Conservation (phyloP, 495 filamentous ascomycete genomes). For the Xylaria bambusicola region DNA sequence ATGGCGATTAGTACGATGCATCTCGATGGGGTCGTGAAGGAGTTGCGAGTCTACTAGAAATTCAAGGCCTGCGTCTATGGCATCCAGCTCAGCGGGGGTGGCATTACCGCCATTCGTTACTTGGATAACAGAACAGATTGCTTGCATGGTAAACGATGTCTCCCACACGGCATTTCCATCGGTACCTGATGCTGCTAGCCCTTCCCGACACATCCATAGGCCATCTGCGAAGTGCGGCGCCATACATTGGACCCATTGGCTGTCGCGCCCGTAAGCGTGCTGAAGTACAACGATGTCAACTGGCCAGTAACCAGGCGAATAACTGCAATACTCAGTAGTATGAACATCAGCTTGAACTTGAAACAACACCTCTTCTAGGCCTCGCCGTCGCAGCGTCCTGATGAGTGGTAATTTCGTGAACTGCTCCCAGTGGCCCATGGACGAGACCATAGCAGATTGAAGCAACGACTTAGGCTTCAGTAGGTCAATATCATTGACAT, state of each 20-base stretch:
- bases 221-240: conserved; percentile 71
- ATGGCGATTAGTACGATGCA: conserved; percentile 73
- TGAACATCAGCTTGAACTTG: conserved; percentile 75
- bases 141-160: conserved; percentile 73
- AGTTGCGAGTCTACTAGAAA: conserved; percentile 82
- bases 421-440: conserved; percentile 64
- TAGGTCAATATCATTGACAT: conserved; percentile 66
- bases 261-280: conserved; percentile 68
- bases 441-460: conserved; percentile 61
- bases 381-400: conserved; percentile 46
- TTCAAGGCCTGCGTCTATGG: conserved; percentile 69
- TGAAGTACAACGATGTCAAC: conserved; percentile 75
- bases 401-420: conserved; percentile 48
- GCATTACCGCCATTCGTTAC: conserved; percentile 65
- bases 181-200: conserved; percentile 81
- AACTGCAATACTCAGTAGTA: conserved; percentile 72
- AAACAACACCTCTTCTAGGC: conserved; percentile 64
- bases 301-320: conserved; percentile 75
- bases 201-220: conserved; percentile 77
- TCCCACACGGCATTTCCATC: conserved; percentile 89
- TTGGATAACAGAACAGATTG: conserved; percentile 37
- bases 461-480: conserved; percentile 78
- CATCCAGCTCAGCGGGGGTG: conserved; percentile 65
- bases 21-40: conserved; percentile 65
- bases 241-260: conserved; percentile 67